phyloP scores from a whole-genome alignment of 306 rosid species.

The Gastrolobium bilobum region DNA sequence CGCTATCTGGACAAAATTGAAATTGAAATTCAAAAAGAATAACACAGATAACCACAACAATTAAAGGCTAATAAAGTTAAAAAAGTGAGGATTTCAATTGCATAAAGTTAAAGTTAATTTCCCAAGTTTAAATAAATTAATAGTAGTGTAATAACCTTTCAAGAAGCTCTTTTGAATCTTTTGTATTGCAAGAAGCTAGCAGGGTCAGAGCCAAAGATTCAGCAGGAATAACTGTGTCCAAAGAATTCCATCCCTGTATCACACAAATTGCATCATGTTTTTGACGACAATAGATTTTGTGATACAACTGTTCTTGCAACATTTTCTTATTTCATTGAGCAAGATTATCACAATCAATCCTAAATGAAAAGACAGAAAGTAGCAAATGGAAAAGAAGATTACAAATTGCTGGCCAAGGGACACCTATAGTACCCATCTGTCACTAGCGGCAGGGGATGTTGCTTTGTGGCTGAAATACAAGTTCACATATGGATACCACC shows the following conservation, averaged over 20 bases:
- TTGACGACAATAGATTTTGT: constrained; percentile 29
- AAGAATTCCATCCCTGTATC: constrained; percentile 80
- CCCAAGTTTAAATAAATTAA: not conserved
- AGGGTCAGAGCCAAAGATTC: constrained; percentile 81
- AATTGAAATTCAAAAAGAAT: no score
- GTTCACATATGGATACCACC: no score
- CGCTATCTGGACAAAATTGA: no score
- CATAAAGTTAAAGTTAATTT: constrained; percentile 34
- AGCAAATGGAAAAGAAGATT: constrained; percentile 32
- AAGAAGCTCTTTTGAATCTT: constrained; percentile 85
- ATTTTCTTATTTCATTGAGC: constrained; percentile 37
- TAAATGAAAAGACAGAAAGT: constrained; percentile 41
- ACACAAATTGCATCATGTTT: constrained; percentile 39
- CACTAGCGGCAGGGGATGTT: not conserved
- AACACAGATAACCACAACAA: no score
- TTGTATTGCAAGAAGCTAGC: constrained; percentile 62
- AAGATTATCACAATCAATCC: constrained; percentile 26
- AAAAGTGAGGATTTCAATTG: constrained; percentile 17
- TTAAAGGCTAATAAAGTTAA: not conserved
- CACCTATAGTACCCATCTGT: constrained; percentile 9
- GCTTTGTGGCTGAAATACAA: no score
- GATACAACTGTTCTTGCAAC: constrained; percentile 31
- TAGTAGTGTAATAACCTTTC: constrained; percentile 66
- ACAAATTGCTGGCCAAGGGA: constrained; percentile 16
- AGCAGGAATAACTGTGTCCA: constrained; percentile 79